Base-by-base conservation (phyloP, 495 filamentous ascomycete species). In the Lasiosphaeria hispida region DNA sequence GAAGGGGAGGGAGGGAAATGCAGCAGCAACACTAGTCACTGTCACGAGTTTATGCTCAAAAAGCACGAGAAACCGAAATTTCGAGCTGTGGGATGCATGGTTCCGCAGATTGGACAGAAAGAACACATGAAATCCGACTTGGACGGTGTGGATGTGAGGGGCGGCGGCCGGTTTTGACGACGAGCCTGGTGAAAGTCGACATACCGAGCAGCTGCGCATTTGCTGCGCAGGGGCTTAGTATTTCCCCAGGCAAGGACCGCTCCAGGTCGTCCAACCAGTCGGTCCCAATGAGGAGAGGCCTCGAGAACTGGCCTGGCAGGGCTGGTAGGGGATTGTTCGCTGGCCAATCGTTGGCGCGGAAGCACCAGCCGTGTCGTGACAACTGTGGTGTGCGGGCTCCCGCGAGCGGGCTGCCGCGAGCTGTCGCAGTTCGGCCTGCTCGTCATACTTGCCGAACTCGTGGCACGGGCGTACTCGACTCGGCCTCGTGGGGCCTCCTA, bases 391-490 rank as follows among this genome's bases (percentile, higher is more conserved):
- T 17, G 48, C 51, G 43, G 44, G 8, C 34, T 43, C 17, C 49
- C 49, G 49, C 49, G n/a, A n/a, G n/a, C n/a, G 43, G 44, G 8
- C 34, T 43, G 10, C 49, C 49, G 49, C 49, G 23, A 30, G 23
- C 23, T 30, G 23, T 30, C 35, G 9, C 18, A 47, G 4, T 38
- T 40, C 48, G 60, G n/a, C 54, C 51, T 59, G 49, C 23, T 44
- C 55, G 56, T 59, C 60, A 55, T 55, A 55, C 53, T 30, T 30
- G 23, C 23, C 53, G 41, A 55, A 55, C 53, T 45, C 42, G 53
- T 55, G 53, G 53, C 41, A 40, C 34, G 19, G 14, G 53, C 41
- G 30, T 36, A 18, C 35, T 23, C 43, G 17, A 18, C 50, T 30
- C 45, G 43, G 30, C 19, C 34, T 38, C 41, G 40, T 47, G 30